Base-by-base conservation (phyloP, 306 rosid species). In the Rosa persica region DNA sequence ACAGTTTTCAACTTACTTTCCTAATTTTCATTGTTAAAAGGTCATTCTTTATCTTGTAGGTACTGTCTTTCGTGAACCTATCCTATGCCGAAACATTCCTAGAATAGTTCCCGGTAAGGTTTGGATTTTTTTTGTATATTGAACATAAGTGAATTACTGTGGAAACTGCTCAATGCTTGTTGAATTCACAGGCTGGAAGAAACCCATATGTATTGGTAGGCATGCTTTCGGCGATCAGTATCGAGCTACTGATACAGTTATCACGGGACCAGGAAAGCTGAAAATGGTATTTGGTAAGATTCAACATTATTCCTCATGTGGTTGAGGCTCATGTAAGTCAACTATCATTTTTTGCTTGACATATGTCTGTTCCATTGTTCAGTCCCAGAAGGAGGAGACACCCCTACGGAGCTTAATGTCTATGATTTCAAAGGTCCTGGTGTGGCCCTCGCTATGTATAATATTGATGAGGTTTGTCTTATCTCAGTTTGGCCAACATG, bases 141-240 rank as follows among this genome's bases (percentile, higher is more conserved):
- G 58, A 74, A 36, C 76, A 49, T 48, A 10, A 72, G 75, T 71
- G 72, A 76, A 61, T 27, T 78, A 58, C 75, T 75, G 36, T 34
- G 72, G 68, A 77, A 67, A 48, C 75, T 79, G 55, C 80, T 79
- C 67, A 79, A 69, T 81, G 83, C 86, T 80, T 79, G 72, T 80
- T 81, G 80, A 80, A 87, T 79, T 79, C 67, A 51, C 88, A 92
- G 98, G 99, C 68, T 95, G 99, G 99, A 95, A 91, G 86, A 95
- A 95, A 84, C 96, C 99, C 82, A 95, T 95, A 58, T 93, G 97
- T 82, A 95, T 95, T 23, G 98, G 99, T 70, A 91, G 99, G 87
- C 99, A 95, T 86, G 98, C 99, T 83, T 95, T 91, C 88, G 98
- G 98, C 43, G 99, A 95, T 76, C 99, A 95, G 80, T 95, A 95